phyloP scores from a whole-genome alignment of 805 yeast genomes.

The Ogataea ganodermae region DNA sequence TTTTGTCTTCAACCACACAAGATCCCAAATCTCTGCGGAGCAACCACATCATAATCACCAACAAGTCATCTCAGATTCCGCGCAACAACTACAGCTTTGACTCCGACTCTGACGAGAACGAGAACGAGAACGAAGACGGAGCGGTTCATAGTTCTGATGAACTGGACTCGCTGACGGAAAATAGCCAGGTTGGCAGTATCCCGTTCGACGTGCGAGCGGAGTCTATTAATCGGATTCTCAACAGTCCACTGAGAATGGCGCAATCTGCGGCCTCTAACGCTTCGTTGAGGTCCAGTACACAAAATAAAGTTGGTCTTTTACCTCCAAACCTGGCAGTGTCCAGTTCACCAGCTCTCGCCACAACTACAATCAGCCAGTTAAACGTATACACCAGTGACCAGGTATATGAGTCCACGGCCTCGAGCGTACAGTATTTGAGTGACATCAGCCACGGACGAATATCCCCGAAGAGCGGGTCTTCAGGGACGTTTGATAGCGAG shows the following conservation, averaged over 20 bases:
- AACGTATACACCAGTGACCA: conserved; percentile 25
- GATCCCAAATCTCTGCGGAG: conserved; percentile 24
- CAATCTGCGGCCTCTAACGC: conserved; percentile 24
- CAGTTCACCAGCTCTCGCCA: conserved; percentile 20
- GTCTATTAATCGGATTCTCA: conserved; percentile 19
- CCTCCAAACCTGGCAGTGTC: conserved; percentile 19
- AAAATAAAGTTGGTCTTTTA: conserved; percentile 18
- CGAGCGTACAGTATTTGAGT: conserved; percentile 25
- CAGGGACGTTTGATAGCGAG: conserved; percentile 6
- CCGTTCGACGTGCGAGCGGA: conserved; percentile 23
- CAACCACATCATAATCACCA: conserved; percentile 2
- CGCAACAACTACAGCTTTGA: conserved; percentile 1
- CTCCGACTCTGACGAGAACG: neutral
- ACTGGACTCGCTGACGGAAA: conserved; percentile 20
- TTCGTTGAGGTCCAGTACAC: conserved; percentile 21
- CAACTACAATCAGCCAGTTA: conserved; percentile 18
- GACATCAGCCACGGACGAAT: conserved; percentile 24
- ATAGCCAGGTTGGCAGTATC: conserved; percentile 8
- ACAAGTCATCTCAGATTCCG: conserved; percentile 5
- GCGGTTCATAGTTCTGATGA: conserved; percentile 14
- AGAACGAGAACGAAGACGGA: conserved; percentile 1
- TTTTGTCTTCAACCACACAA: conserved; percentile 22
- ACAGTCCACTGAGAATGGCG: conserved; percentile 23
- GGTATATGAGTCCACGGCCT: conserved; percentile 15
- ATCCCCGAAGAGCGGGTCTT: conserved; percentile 11